Evolutionary conservation across 225 moss, liverwort and hornwort species (phyloP), one percentile per base, ranked within the genome.

Genomic region (Rhytidiadelphus loreus): DNA sequence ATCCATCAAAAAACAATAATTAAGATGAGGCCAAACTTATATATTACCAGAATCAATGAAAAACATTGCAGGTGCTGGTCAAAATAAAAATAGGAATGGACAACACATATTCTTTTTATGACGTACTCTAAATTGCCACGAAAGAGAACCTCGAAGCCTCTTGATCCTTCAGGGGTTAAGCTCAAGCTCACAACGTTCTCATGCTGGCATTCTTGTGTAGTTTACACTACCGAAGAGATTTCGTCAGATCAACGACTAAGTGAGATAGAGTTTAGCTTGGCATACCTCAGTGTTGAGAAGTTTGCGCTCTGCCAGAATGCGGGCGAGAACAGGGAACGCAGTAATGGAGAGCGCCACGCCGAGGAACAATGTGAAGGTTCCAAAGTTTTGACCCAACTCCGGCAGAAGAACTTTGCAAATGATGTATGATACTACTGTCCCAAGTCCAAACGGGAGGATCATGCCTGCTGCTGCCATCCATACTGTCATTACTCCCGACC

Each of bases 311-410:
- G 95, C 86, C 52, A 97, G 92, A 64, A 97, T 95, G 89, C 95
- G 95, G 57, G 96, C 96, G 15, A 97, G 94, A 46, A 97, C 95
- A 19, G 96, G 96, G 71, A 97, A 97, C 41, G 97, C 96, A 66
- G 97, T 97, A 52, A 96, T 92, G 63, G 96, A 95, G 29, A 96
- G 80, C 56, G 97, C 91, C 43, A 95, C 95, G 55, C 95, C 95
- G 57, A 96, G 89, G 86, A 97, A 97, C 52, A 96, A 50, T 28
- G 95, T 60, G 86, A 96, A 96, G 20, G 95, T 86, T 82, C 84
- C 92, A 48, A 94, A 91, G 48, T 89, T 89, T 66, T 80, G 63
- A 39, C 72, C 52, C 12, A 70, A 77, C 56, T 86, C 71, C 83
- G 79, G n/a, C 20, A 87, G 80, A 64, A 91, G 88, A 56, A 90